Base-by-base conservation (phyloP, 192 early-diverging fungal species). In the Coemansia guatemalensis region DNA sequence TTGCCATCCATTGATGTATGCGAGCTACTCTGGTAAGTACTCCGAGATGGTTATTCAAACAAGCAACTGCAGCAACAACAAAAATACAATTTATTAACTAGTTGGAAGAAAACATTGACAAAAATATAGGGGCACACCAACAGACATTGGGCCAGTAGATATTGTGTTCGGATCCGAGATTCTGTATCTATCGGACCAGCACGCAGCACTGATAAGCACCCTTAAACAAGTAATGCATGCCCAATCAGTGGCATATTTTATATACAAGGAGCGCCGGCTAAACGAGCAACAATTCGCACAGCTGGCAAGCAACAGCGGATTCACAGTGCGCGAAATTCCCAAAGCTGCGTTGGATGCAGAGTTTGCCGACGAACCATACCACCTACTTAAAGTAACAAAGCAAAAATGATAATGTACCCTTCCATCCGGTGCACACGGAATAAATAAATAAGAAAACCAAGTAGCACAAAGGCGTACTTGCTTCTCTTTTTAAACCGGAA, bases 131-230 rank as follows among this genome's bases (percentile, higher is more conserved):
- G 65, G 51, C 51, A 11, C 49, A 26, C 4, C 24, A 5, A 29
- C 24, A 23, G 17, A 9, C 25, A 49, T 58, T 4, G 29, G 24
- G 3, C 27, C 39, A 2, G 53, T 56, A 4, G 67, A 69, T 41
- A 50, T 69, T 33, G 60, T 69, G 56, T 48, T 69, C 24, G 67
- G 67, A 4, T 69, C 67, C 2, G 67, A 69, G 60, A 69, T 69
- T 41, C 67, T 69, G 48, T 69, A 69, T 56, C 60, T 69, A n/a
- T 17, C 29, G 17, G 48, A 48, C 25, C 60, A 52, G 60, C 67
- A 69, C 60, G n/a, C 17, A 24, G 56, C 49, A 22, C 33, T 69
- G 1, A 27, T 69, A 9, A 11, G 18, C 41, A 58, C 67, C 6
- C 60, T 69, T 8, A 4, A 35, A 17, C 23, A 48, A n/a, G 7